Percentiles rank a stretch among this genome's conserved stretches.
phyloP scores from a whole-genome alignment of 2,329 filamentous ascomycete species.

The Tolypocladium amazonense region DNA sequence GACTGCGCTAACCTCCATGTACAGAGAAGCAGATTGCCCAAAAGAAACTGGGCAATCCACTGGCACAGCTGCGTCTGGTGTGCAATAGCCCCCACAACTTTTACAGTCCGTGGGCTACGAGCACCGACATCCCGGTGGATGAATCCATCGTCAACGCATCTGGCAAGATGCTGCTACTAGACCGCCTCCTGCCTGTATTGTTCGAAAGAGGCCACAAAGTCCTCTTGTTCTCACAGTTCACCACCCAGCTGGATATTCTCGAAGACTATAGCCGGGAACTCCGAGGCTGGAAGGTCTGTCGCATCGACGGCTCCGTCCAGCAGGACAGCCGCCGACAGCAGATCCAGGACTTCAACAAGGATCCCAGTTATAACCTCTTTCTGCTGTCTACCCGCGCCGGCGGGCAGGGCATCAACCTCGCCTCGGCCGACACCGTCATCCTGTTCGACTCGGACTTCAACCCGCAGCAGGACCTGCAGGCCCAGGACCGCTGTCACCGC shows the following conservation, averaged over 20 bases:
- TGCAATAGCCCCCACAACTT: conserved; percentile 96
- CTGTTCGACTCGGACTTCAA: conserved; percentile 89
- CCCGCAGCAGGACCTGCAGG: conserved; percentile 92
- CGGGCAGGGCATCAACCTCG: conserved; percentile 90
- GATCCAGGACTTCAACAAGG: conserved; percentile 62
- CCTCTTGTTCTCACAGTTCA: conserved; percentile 94
- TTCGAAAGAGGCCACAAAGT: conserved; percentile 75
- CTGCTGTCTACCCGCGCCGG: conserved; percentile 83
- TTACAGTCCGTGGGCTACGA: conserved; percentile 74
- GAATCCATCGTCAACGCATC: conserved; percentile 77
- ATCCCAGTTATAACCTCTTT: conserved; percentile 62
- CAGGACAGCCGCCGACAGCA: conserved; percentile 61
- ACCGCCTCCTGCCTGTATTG: conserved; percentile 69
- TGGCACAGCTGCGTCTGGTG: conserved; percentile 83
- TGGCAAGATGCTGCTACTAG: conserved; percentile 91
- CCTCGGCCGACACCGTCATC: conserved; percentile 83
- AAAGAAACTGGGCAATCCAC: conserved; percentile 87
- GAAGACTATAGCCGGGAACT: conserved; percentile 74
- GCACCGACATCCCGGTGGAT: conserved; percentile 52
- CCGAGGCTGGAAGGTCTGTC: conserved; percentile 69
- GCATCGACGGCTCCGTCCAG: conserved; percentile 80
- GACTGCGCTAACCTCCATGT: not conserved
- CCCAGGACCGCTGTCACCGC: conserved; percentile 87
- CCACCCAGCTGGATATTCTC: conserved; percentile 82
- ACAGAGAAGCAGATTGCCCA: conserved; percentile 71